Evolutionary conservation across 176 grass and related monocot genomes (phyloP), one percentile per base, ranked within the genome.

Genomic region (Carex parvula): DNA sequence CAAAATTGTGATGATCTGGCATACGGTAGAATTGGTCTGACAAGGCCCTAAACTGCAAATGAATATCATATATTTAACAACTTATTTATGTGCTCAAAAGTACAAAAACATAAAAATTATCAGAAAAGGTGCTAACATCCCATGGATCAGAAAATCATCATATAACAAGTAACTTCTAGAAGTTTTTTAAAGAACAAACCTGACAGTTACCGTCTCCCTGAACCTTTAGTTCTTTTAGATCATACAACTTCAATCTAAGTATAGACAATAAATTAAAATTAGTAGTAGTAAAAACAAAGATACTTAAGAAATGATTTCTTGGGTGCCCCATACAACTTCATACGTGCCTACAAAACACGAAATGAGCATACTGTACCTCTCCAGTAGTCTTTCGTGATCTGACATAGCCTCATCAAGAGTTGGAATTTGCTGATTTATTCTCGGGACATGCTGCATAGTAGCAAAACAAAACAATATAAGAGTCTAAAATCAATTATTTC

Each of bases 181-280:
- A 71, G 75, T 70, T 63, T 4, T 12, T 11, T 77, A 67, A 65
- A 50, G 6, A 48, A 57, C 73, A 79, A 24, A 98, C 95, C 95
- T 98, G 95, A 83, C 92, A 98, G 83, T 98, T 98, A 48, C 95
- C 95, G 79, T 98, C 95, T 65, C 95, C 95, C 32, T 93, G 85
- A 87, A 95, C 88, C 89, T 98, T 94, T 41, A 94, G 91, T 65
- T 94, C 91, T 78, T 87, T 86, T 75, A 98, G 74, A 70, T 89
- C 95, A 3, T 98, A 98, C 64, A 98, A 80, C 20, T 71, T 83
- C 82, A 98, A 89, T 89, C 95, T 94, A 84, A 35, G 81, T 8
- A 83, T 72, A 2, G 48, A 77, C 52, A 33, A 80, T 58, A 88
- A 48, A 83, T 33, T 35, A 55, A 67, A 69, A 65, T 82, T 69